phyloP scores from a whole-genome alignment of 1,284 basidiomycete genomes.

The Chondrostereum purpureum region DNA sequence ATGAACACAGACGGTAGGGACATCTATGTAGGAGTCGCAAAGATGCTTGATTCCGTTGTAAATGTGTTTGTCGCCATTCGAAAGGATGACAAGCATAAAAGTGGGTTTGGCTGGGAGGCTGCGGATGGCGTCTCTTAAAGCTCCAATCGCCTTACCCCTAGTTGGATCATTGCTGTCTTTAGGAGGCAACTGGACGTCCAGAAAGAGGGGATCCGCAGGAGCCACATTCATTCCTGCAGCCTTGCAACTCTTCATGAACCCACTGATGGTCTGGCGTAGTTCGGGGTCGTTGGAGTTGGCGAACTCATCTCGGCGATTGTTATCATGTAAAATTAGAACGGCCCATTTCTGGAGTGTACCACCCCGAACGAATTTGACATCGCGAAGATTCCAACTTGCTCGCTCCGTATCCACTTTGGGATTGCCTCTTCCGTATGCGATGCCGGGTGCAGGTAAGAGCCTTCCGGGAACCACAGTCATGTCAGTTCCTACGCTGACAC shows the following conservation, averaged over 20 bases:
- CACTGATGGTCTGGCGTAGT: conserved; percentile 34
- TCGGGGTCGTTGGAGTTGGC: conserved; percentile 38
- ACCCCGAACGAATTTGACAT: conserved; percentile 55
- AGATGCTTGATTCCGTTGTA: conserved; percentile 69
- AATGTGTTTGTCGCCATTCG: conserved; percentile 58
- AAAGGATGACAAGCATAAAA: conserved; percentile 52
- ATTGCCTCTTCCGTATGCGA: conserved; percentile 46
- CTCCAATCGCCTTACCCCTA: conserved; percentile 35
- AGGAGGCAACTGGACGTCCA: conserved; percentile 35
- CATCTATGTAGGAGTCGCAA: conserved; percentile 57
- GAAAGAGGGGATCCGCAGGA: conserved; percentile 24
- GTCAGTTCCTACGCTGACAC: conserved; percentile 49
- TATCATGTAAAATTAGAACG: conserved; percentile 57
- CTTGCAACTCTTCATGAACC: conserved; percentile 52
- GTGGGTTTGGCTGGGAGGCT: conserved; percentile 21
- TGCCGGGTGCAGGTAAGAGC: conserved; percentile 50
- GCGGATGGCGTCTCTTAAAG: conserved; percentile 25
- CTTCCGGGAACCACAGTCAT: conserved; percentile 74
- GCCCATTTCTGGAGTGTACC: conserved; percentile 51
- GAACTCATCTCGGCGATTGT: conserved; percentile 41
- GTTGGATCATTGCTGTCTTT: conserved; percentile 41
- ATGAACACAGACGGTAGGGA: conserved; percentile 67
- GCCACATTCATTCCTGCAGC: conserved; percentile 54
- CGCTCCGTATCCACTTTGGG: conserved; percentile 47
- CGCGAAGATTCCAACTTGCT: conserved; percentile 67